Conservation (phyloP, 768 basidiomycete species). For the Pleurotus salmoneostramineus region DNA sequence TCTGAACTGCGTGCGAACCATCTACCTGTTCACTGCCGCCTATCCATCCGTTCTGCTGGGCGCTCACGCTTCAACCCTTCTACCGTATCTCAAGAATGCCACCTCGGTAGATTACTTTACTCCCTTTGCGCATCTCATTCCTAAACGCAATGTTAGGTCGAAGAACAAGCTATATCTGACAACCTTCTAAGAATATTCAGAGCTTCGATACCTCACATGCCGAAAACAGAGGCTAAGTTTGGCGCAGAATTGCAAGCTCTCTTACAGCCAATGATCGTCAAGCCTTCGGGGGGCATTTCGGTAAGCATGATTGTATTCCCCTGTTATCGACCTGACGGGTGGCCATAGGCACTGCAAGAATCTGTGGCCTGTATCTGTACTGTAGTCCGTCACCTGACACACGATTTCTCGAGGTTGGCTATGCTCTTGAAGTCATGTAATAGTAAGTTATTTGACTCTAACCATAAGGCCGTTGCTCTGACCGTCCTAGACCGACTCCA, state of each 20-base stretch:
- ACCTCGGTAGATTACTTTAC: slow-evolving; percentile 51
- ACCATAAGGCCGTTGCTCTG: neutral
- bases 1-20: slow-evolving; percentile 79
- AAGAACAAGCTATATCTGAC: slow-evolving; percentile 83
- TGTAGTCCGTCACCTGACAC: slow-evolving; percentile 80
- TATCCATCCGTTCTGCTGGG: slow-evolving; percentile 84
- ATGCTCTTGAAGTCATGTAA: slow-evolving; percentile 85
- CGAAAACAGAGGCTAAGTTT: slow-evolving; percentile 85
- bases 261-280: slow-evolving; percentile 89
- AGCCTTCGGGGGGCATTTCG: slow-evolving; percentile 71
- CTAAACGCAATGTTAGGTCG: slow-evolving; percentile 41
- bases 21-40: slow-evolving; percentile 78
- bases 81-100: slow-evolving; percentile 88
- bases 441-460: slow-evolving; percentile 35
- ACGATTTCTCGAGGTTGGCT: slow-evolving; percentile 76
- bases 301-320: slow-evolving; percentile 31
- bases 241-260: slow-evolving; percentile 78
- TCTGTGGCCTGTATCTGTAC: slow-evolving; percentile 89
- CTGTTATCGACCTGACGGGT: neutral
- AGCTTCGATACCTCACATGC: slow-evolving; percentile 81
- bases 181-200: slow-evolving; percentile 88
- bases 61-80: slow-evolving; percentile 75
- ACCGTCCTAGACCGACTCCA: slow-evolving; percentile 52
- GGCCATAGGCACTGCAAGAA: slow-evolving; percentile 76
- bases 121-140: slow-evolving; percentile 3